These are phyloP conservation scores for Coniosporium tulheliwenetii DNA, from an alignment of 2,329 filamentous ascomycete genomes.

Conservation along the genomic window DNA sequence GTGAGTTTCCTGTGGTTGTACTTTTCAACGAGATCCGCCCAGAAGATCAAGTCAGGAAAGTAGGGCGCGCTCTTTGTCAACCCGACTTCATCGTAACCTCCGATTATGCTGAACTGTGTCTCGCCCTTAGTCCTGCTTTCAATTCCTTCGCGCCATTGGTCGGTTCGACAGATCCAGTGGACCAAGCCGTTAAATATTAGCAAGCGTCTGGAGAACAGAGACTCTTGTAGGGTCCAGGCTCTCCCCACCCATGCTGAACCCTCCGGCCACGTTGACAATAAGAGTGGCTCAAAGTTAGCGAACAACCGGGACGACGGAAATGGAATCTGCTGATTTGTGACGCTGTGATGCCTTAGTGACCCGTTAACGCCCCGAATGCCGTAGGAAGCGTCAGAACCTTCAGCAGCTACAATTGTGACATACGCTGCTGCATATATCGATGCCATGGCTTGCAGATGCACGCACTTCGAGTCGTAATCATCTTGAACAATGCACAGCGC, in stretches of 20 bases:
- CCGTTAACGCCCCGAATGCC: background rate
- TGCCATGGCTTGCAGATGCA: background rate
- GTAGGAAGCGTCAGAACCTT: background rate
- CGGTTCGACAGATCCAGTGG: background rate
- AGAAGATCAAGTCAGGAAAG: background rate
- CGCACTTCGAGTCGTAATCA: background rate
- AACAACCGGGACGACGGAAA: background rate
- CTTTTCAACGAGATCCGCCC: background rate
- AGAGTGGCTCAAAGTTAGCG: background rate
- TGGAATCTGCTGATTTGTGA: background rate
- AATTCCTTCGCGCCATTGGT: background rate
- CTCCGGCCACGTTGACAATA: background rate
- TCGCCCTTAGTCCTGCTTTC: background rate
- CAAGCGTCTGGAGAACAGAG: conserved; percentile 5
- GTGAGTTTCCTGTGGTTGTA: background rate
- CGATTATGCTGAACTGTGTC: background rate
- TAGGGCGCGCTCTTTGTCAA: too few species aligned
- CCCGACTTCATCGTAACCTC: background rate
- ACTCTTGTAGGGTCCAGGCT: conserved; percentile 10
- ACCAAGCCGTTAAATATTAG: conserved; percentile 2
- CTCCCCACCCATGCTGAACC: conserved; percentile 5
- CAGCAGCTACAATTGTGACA: conserved; percentile 1
- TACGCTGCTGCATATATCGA: background rate
- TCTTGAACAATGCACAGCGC: conserved; percentile 1
- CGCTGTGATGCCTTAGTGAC: background rate